Evolutionary conservation across 768 basidiomycete species (phyloP), one percentile per base, ranked within the genome.

Genomic region (Russula ochroleuca): DNA sequence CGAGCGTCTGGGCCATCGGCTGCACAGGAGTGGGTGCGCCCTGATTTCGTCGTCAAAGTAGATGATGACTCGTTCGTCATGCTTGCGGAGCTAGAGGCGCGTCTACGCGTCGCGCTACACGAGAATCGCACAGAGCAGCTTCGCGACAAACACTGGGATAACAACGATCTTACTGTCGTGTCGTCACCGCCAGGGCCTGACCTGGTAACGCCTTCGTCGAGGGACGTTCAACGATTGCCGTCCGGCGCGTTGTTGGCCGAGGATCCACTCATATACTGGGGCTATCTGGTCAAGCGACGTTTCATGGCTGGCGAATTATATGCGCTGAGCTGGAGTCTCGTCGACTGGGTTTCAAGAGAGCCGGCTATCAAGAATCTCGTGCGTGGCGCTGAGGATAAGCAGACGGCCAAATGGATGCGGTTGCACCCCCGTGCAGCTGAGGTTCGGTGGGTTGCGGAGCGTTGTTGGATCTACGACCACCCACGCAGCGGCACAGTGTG

Each of bases 391-490:
- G 95, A 98, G 78, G 95, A 98, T 75, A 94, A 97, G 74, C 88
- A 92, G 69, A 90, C 90, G 6, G 86, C 93, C 9, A 90, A 85
- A 67, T 98, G 95, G 95, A 93, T 98, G 85, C 79, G 82, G 21
- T 71, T 86, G 58, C 95, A 97, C 76, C 94, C 95, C 0, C 83
- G 81, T 49, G 83, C 88, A 15, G 75, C 81, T 33, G 82, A 88
- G 68, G 84, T 99, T 45, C 84, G 92, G 49, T 98, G 96, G 95
- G 81, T 82, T 37, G 87, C 90, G 68, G 95, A 99, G 72, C 84
- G 88, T 31, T 98, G 96, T 75, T 96, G 93, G 92, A 92, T 99
- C 68, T 98, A 99, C 75, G 95, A 99, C 72, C 96, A 98, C 75
- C 96, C 96, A 2, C 87, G 93, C 54, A 86, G 91, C 17, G 89